Base-by-base conservation (phyloP, 768 basidiomycete species). In the Mycena floridula region DNA sequence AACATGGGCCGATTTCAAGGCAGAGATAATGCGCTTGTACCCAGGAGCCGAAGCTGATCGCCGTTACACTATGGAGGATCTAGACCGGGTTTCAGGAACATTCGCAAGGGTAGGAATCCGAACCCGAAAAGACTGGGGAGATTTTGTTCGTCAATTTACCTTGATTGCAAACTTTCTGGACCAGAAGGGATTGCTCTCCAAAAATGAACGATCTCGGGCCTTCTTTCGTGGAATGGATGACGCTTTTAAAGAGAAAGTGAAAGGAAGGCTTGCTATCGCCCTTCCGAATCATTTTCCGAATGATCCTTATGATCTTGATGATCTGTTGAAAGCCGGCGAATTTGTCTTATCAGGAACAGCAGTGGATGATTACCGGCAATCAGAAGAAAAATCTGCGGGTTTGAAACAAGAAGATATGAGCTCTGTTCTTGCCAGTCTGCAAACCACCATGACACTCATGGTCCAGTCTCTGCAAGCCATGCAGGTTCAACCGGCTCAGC, bases 281-380 rank as follows among this genome's bases (percentile, higher is more conserved):
- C 22, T 40, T 12, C 57, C 53, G 1, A 55, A 59, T 20, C 49
- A 51, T 16, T 49, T 49, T 13, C 60, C 56, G 1, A 58, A 60
- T 11, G 50, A 59, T 12, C 56, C 58, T 1, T 62, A 59, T 42
- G 20, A 26, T 2, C 25, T 62, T 9, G 25, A n/a, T 0, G 48
- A 59, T 7, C 47, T 59, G 13, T 46, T 54, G 6, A 54, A 50
- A 15, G 58, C 55, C 1, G 50, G 56, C 0, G 40, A 48, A 3
- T 57, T 58, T 38, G 50, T 53, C 5, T 24, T 59, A 32, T 16
- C 28, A 32, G 28, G 11, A 9, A 32, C 28, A 32, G 28, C 28
- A 9, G 28, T 16, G 11, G 16, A 32, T 9, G 9, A 9, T 32
- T 32, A 9, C 28, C 16, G 11, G 11, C 28, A 32, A 9, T 16